A percentile compares a stretch with the other conserved stretches of the same genome.
Conservation (phyloP, 2,329 filamentous ascomycete genomes). For the Colletotrichum tabaci region DNA sequence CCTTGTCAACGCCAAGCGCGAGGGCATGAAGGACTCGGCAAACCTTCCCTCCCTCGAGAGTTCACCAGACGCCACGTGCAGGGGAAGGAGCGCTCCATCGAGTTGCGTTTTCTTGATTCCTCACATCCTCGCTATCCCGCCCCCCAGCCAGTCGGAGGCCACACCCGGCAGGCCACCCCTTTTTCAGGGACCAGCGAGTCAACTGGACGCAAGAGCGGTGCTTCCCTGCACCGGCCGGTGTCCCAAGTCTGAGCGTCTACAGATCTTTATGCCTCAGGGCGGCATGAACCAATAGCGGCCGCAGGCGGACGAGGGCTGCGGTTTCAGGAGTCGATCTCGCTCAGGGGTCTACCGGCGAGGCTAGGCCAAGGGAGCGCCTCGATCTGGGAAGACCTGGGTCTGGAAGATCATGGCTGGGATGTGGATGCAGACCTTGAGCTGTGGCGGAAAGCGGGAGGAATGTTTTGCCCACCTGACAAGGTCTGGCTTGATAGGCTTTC, state of each 20-base stretch:
- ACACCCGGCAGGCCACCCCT: constrained; percentile 31
- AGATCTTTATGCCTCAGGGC: constrained; percentile 42
- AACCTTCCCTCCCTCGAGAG: constrained; percentile 36
- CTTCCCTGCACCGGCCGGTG: constrained; percentile 35
- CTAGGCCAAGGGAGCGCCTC: constrained; percentile 28
- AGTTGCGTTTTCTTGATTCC: constrained; percentile 13
- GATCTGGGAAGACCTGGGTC: constrained; percentile 35
- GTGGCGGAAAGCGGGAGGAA: constrained; percentile 29
- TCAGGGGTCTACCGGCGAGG: constrained; percentile 40
- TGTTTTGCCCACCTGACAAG: constrained; percentile 25
- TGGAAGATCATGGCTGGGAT: constrained; percentile 34
- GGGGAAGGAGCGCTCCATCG: constrained; percentile 20
- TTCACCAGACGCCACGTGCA: constrained; percentile 37
- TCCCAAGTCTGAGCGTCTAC: constrained; percentile 41
- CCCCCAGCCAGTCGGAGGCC: constrained; percentile 36
- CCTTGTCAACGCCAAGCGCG: constrained; percentile 38
- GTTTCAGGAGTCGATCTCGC: constrained; percentile 45
- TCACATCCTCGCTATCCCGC: constrained; percentile 7
- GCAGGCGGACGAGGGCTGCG: constrained; percentile 35
- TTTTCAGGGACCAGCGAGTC: constrained; percentile 39
- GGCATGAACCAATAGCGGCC: constrained; percentile 36
- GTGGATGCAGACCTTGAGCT: constrained; percentile 8
- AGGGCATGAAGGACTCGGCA: constrained; percentile 41
- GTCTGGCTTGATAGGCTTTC: constrained; percentile 22
- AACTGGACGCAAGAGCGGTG: constrained; percentile 27